A percentile compares a stretch with the other conserved stretches of the same genome.
phyloP scores from a whole-genome alignment of 2,329 filamentous ascomycete genomes.

The Aspergillus sp. region DNA sequence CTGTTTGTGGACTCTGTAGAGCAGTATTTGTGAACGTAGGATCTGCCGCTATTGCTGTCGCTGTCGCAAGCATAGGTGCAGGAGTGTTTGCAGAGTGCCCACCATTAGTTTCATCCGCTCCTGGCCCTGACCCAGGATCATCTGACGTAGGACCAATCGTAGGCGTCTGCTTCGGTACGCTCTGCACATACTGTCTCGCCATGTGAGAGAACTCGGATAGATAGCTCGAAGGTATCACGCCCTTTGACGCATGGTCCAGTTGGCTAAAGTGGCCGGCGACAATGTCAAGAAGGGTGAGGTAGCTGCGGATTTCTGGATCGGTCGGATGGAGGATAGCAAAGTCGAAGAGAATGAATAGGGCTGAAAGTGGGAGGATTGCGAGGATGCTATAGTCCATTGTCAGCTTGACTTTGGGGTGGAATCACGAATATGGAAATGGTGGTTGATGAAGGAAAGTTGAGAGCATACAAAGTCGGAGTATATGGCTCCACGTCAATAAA shows the following conservation, averaged over 20 bases:
- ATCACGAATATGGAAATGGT: no score
- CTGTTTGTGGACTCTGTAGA: neutral
- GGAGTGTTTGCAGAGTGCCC: no score
- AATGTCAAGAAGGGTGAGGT: constrained; percentile 48
- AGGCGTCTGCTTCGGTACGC: neutral
- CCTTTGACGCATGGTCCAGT: constrained; percentile 44
- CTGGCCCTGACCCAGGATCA: neutral
- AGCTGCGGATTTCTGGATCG: constrained; percentile 40
- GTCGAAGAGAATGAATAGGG: constrained; percentile 50
- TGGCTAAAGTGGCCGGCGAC: constrained; percentile 50
- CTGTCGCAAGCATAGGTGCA: neutral
- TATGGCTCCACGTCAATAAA: constrained; percentile 24
- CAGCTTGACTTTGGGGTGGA: no score
- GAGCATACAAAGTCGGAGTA: constrained; percentile 40
- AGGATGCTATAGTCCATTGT: constrained; percentile 29
- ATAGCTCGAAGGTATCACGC: constrained; percentile 42
- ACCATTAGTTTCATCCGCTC: no score
- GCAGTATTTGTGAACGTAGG: neutral
- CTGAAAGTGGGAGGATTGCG: constrained; percentile 42
- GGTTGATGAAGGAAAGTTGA: no score
- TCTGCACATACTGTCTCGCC: constrained; percentile 40
- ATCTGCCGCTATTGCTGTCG: no score
- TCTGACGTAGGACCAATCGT: neutral
- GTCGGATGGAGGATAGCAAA: constrained; percentile 45
- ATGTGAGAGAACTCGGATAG: constrained; percentile 49